Percentiles rank a stretch among this genome's conserved stretches.
Evolutionary conservation across 306 rosid species (phyloP).

Genomic region (Gastrolobium bilobum): DNA sequence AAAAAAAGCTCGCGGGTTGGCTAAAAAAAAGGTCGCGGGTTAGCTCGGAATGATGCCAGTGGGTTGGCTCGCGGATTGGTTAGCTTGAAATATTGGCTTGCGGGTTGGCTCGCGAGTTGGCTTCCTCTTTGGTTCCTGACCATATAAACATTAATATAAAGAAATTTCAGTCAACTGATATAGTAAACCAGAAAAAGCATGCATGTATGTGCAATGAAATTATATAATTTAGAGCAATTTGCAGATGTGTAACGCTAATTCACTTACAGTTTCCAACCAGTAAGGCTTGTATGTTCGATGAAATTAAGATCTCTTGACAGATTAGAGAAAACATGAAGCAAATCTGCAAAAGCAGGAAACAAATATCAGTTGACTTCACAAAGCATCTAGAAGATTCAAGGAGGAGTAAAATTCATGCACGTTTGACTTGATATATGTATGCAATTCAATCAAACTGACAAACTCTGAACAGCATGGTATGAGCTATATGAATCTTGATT

Average conservation of each 20-base stretch:
- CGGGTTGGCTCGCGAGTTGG: too few species aligned
- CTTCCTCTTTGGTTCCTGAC: conserved; percentile 91
- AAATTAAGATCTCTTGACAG: conserved; percentile 85
- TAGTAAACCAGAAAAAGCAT: not conserved
- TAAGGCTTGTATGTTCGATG: conserved; percentile 76
- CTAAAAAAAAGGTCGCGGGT: too few species aligned
- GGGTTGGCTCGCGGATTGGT: too few species aligned
- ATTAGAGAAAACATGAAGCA: conserved; percentile 88
- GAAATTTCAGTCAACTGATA: conserved; percentile 25
- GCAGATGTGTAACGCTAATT: conserved; percentile 15
- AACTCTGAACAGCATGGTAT: not conserved
- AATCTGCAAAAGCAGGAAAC: conserved; percentile 68
- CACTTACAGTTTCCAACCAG: conserved; percentile 96
- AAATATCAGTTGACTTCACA: conserved; percentile 44
- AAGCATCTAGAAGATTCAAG: conserved; percentile 12
- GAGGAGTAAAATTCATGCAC: conserved; percentile 12
- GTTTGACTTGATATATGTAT: not conserved
- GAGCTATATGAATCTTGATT: conserved; percentile 40
- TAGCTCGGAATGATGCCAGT: too few species aligned
- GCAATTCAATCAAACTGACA: conserved; percentile 15
- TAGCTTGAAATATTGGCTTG: too few species aligned
- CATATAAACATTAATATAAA: conserved; percentile 37
- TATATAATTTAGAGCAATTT: not conserved
- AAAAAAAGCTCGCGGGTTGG: too few species aligned
- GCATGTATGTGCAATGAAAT: too few species aligned